phyloP scores from a whole-genome alignment of 2,329 filamentous ascomycete genomes.

The Verticillium isaacii region DNA sequence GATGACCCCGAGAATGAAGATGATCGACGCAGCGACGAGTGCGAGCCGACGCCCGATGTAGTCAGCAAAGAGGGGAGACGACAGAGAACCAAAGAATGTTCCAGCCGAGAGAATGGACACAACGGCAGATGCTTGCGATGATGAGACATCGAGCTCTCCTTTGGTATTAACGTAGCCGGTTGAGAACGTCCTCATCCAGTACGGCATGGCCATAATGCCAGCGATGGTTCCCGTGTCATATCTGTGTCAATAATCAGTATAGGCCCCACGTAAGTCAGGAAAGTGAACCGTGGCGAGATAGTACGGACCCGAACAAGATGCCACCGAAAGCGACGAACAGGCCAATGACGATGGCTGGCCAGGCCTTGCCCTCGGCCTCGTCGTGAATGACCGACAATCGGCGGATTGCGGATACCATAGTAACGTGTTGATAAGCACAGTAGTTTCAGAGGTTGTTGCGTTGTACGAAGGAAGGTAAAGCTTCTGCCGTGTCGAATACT shows the following conservation, averaged over 20 bases:
- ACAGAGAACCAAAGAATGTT: constrained; percentile 70
- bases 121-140: constrained; percentile 56
- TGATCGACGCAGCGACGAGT: constrained; percentile 55
- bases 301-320: constrained; percentile 44
- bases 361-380: constrained; percentile 42
- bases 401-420: background rate
- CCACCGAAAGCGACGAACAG: constrained; percentile 59
- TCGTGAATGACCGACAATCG: constrained; percentile 1
- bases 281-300: too few species aligned
- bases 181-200: constrained; percentile 47
- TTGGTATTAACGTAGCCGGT: constrained; percentile 43
- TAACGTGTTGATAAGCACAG: background rate
- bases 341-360: constrained; percentile 57
- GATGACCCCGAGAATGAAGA: constrained; percentile 65
- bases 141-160: constrained; percentile 40
- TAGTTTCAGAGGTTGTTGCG: background rate
- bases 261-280: background rate
- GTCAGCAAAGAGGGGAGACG: constrained; percentile 58
- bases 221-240: constrained; percentile 58
- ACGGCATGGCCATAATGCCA: constrained; percentile 53
- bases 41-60: constrained; percentile 59
- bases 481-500: too few species aligned
- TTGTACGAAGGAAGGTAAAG: background rate
- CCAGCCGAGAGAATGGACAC: constrained; percentile 73
- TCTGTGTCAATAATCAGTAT: background rate